A percentile compares a stretch with the other conserved stretches of the same genome.
Evolutionary conservation across 257 asterid species (phyloP).

Genomic region (Solanum pinnatisectum): DNA sequence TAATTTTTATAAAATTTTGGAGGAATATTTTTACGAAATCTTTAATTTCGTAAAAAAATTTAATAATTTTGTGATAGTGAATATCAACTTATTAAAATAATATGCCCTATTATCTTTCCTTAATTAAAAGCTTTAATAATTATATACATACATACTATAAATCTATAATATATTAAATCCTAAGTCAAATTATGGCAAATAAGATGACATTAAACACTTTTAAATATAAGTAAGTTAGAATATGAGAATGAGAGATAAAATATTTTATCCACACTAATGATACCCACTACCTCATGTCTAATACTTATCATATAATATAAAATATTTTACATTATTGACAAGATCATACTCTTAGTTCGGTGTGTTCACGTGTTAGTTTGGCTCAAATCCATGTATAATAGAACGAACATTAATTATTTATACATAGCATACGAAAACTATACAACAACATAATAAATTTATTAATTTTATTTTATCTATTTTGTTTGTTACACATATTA

Average conservation of each 20-base stretch:
- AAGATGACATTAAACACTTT: background rate
- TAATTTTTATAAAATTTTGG: background rate
- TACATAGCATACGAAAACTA: background rate
- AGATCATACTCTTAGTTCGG: background rate
- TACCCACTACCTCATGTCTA: background rate
- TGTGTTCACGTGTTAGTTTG: background rate
- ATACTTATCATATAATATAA: background rate
- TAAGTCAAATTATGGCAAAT: background rate
- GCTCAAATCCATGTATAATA: background rate
- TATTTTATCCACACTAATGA: background rate
- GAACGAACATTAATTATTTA: background rate
- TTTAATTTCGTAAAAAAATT: too few species aligned
- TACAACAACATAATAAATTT: background rate
- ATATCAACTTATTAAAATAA: background rate
- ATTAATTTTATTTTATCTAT: background rate
- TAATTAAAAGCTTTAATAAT: background rate
- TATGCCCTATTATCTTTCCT: background rate
- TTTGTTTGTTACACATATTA: background rate
- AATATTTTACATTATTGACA: background rate
- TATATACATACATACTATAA: background rate
- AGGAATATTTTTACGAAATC: too few species aligned
- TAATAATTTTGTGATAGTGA: background rate
- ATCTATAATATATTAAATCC: background rate
- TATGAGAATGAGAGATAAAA: background rate
- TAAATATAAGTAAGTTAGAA: background rate